Conservation (phyloP, 768 basidiomycete genomes). For the Suillus plorans region DNA sequence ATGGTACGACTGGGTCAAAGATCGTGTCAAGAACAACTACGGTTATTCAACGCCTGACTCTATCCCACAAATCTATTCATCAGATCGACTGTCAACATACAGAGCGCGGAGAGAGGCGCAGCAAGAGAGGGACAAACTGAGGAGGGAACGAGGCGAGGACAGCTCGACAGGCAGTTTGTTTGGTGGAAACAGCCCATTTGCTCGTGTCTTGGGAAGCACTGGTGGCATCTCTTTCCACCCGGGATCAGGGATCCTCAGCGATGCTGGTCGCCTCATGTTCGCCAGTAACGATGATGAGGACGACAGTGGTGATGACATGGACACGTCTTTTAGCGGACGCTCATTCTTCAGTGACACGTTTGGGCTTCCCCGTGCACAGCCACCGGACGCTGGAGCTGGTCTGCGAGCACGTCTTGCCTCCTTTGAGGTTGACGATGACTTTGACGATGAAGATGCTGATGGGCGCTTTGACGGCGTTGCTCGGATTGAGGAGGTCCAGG, state of each 20-base stretch:
- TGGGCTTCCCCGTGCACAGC: slow-evolving; percentile 40
- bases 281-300: slow-evolving; percentile 58
- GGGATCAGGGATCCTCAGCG: slow-evolving; percentile 49
- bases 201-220: slow-evolving; percentile 53
- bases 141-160: slow-evolving; percentile 37
- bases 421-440: slow-evolving; percentile 50
- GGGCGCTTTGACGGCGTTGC: neutral
- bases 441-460: slow-evolving; percentile 29
- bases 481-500: slow-evolving; percentile 31
- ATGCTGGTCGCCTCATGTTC: slow-evolving; percentile 59
- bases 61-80: slow-evolving; percentile 75
- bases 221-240: slow-evolving; percentile 70
- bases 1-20: slow-evolving; percentile 89
- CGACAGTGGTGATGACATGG: slow-evolving; percentile 52
- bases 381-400: slow-evolving; percentile 52
- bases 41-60: slow-evolving; percentile 77
- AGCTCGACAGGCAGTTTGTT: slow-evolving; percentile 24
- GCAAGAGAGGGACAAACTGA: slow-evolving; percentile 46
- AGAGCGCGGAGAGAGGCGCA: slow-evolving; percentile 59
- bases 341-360: slow-evolving; percentile 53
- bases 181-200: slow-evolving; percentile 42
- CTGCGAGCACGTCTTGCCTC: slow-evolving; percentile 64
- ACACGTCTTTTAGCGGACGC: slow-evolving; percentile 24
- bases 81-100: slow-evolving; percentile 61
- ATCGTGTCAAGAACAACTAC: slow-evolving; percentile 73